Percentiles rank a stretch among this genome's conserved stretches.
Evolutionary conservation across 2,329 filamentous ascomycete genomes (phyloP).

Genomic region (Fusarium graminum): DNA sequence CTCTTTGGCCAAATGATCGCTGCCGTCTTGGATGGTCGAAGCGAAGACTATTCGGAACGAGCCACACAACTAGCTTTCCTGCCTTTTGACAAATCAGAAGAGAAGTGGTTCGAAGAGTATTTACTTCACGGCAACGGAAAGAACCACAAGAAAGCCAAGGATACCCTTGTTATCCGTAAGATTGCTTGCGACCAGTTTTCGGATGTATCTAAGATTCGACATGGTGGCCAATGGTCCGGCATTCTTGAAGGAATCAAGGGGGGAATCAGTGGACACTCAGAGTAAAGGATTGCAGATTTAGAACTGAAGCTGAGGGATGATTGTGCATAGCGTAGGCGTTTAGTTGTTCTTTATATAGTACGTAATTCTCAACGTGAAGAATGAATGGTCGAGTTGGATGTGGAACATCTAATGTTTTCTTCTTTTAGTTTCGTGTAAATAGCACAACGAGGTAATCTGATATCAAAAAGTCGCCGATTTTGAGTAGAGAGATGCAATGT

Average conservation of each 20-base stretch:
- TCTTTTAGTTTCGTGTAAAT: neutral
- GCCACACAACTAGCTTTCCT: constrained; percentile 79
- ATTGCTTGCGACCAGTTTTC: constrained; percentile 74
- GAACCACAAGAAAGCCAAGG: constrained; percentile 73
- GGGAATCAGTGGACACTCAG: constrained; percentile 55
- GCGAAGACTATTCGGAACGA: constrained; percentile 62
- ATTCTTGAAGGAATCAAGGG: constrained; percentile 66
- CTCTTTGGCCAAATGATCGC: constrained; percentile 77
- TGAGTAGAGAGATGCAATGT: too few species aligned
- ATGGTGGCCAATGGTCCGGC: constrained; percentile 62
- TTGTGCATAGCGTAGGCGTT: constrained; percentile 48
- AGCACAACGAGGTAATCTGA: too few species aligned
- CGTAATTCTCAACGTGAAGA: constrained; percentile 1
- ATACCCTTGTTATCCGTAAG: constrained; percentile 79
- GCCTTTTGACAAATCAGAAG: constrained; percentile 78
- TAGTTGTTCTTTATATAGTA: constrained; percentile 15
- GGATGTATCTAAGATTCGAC: constrained; percentile 60
- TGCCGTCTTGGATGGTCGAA: constrained; percentile 64
- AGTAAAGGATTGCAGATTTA: constrained; percentile 29
- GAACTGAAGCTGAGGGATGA: neutral
- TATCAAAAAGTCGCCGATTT: too few species aligned
- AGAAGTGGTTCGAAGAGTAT: constrained; percentile 79
- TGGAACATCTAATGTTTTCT: neutral
- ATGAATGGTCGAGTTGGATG: neutral
- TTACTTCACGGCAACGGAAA: constrained; percentile 75